A percentile compares a stretch with the other conserved stretches of the same genome.
phyloP scores from a whole-genome alignment of 176 grass and related monocot genomes.

The Carex myosuroides region DNA sequence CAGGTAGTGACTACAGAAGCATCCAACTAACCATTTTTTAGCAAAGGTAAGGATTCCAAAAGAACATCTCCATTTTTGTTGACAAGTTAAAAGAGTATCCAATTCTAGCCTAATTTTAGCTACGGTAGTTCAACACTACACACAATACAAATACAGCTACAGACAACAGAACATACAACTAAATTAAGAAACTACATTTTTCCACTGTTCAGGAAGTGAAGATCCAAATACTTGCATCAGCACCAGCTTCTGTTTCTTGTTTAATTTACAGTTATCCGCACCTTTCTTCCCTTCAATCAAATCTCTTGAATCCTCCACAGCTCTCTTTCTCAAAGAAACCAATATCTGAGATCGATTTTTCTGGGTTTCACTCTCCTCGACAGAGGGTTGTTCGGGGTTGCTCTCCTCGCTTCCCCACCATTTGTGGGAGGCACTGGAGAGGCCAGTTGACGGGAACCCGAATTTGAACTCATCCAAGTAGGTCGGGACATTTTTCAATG shows the following conservation, averaged over 20 bases:
- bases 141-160: slow-evolving; percentile 24
- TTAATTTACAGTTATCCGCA: slow-evolving; percentile 32
- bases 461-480: slow-evolving; percentile 94
- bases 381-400: background rate
- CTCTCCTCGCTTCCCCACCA: slow-evolving; percentile 74
- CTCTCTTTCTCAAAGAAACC: slow-evolving; percentile 63
- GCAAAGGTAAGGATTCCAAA: background rate
- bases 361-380: background rate
- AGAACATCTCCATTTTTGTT: background rate
- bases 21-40: background rate
- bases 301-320: slow-evolving; percentile 48
- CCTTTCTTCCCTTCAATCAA: slow-evolving; percentile 32
- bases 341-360: slow-evolving; percentile 38
- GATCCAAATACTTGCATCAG: slow-evolving; percentile 66
- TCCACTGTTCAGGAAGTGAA: slow-evolving; percentile 50
- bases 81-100: background rate
- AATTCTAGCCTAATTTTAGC: background rate
- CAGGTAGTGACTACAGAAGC: background rate
- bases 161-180: background rate
- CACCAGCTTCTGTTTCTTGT: slow-evolving; percentile 55
- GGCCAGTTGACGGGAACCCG: slow-evolving; percentile 61
- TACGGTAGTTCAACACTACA: background rate
- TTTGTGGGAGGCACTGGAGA: slow-evolving; percentile 50
- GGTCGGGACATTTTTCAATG: slow-evolving; percentile 57
- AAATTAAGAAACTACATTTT: slow-evolving; percentile 25